These are phyloP conservation scores for Gleditsia sinensis DNA, from an alignment of 306 rosid genomes.

Conservation along the genomic window DNA sequence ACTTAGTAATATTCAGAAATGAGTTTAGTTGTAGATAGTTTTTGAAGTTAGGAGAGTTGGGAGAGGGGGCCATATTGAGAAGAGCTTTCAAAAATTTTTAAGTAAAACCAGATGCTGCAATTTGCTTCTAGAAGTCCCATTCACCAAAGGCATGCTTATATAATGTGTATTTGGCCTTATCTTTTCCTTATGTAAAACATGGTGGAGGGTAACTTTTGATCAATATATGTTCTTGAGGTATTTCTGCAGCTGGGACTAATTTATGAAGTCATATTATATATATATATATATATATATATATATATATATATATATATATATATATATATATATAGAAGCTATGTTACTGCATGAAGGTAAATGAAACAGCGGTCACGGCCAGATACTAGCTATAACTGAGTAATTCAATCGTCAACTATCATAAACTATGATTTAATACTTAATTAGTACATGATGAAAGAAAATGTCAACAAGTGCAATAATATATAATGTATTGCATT, in stretches of 20 bases:
- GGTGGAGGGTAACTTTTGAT: background rate
- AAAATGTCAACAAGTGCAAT: too few relatives aligned
- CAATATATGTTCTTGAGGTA: background rate
- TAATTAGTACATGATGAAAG: too few relatives aligned
- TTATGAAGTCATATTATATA: too few relatives aligned
- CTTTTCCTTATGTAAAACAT: background rate
- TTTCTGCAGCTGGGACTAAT: background rate
- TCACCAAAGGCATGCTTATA: background rate
- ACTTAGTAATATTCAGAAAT: background rate
- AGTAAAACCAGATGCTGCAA: background rate
- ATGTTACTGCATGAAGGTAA: constrained; percentile 14
- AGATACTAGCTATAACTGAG: background rate
- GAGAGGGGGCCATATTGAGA: background rate
- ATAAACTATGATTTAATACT: constrained; percentile 12
- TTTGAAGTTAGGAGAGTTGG: constrained; percentile 7
- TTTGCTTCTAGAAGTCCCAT: background rate
- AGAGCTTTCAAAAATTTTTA: constrained; percentile 1
- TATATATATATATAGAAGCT: background rate
- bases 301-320: background rate
- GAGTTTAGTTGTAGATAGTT: constrained; percentile 15
- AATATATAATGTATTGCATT: too few relatives aligned
- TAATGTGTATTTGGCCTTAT: background rate
- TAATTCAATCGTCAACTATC: constrained; percentile 15
- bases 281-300: too few relatives aligned
- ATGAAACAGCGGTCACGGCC: background rate